phyloP scores from a whole-genome alignment of 306 rosid species.

The Quercus dentata region DNA sequence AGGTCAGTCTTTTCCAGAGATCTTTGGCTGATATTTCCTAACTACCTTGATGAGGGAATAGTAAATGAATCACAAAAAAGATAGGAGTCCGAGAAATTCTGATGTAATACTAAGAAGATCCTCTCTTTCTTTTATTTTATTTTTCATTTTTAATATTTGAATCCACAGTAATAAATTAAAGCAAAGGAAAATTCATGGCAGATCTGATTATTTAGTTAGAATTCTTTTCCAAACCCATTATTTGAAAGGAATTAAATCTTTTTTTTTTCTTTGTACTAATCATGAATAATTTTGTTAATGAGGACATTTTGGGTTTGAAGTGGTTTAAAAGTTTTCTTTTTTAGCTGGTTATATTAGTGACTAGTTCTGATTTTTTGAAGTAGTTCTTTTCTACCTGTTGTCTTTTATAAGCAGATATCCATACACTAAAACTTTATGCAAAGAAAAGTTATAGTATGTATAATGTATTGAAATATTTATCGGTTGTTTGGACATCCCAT shows the following conservation, averaged over 20 bases:
- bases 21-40: constrained; percentile 1
- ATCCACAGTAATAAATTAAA: not conserved
- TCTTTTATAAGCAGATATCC: not conserved
- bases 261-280: not conserved
- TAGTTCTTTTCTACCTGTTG: not conserved
- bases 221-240: not conserved
- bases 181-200: not conserved
- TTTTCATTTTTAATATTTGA: too few species aligned
- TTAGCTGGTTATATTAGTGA: too few species aligned
- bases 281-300: not conserved
- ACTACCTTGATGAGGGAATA: not conserved
- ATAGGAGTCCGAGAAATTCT: not conserved
- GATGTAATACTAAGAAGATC: not conserved
- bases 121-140: not conserved
- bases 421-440: not conserved
- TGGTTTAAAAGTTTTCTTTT: not conserved
- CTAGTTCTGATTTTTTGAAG: not conserved
- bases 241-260: not conserved
- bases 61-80: not conserved
- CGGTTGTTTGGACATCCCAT: not conserved
- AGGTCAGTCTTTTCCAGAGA: constrained; percentile 45
- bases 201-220: too few species aligned
- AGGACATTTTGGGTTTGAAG: not conserved
- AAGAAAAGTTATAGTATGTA: not conserved
- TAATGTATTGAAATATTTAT: not conserved